phyloP scores from a whole-genome alignment of 192 early-diverging fungal genomes.

The Linnemannia elongata region DNA sequence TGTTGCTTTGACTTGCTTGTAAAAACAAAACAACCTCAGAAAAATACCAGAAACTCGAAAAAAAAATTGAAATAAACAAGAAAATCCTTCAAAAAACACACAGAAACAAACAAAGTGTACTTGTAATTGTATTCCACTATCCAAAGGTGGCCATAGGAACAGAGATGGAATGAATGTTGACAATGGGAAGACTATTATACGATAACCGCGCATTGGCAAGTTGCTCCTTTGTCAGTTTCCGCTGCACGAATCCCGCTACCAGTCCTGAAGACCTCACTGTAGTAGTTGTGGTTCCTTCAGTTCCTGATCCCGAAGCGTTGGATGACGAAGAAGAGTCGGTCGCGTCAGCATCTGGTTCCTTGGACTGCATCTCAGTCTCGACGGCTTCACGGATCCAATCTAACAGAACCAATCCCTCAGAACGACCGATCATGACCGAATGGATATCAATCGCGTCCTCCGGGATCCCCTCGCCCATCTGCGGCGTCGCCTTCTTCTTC shows the following conservation, averaged over 20 bases:
- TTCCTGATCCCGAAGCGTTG: neutral
- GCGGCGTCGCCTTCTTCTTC: too few relatives aligned
- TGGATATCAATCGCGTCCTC: slow-evolving; percentile 53
- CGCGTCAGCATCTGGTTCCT: neutral
- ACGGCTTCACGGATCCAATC: slow-evolving; percentile 34
- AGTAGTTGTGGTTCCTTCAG: too few relatives aligned
- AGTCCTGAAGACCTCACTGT: neutral
- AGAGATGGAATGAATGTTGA: slow-evolving; percentile 34
- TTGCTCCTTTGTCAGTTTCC: slow-evolving; percentile 32
- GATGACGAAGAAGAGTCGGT: neutral
- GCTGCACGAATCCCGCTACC: slow-evolving; percentile 29
- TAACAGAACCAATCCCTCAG: slow-evolving; percentile 24
- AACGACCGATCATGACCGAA: slow-evolving; percentile 36
- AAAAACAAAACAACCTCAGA: neutral
- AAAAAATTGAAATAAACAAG: neutral
- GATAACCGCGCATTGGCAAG: slow-evolving; percentile 32
- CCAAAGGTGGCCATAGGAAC: slow-evolving; percentile 20
- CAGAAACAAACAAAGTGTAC: neutral
- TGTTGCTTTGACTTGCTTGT: too few relatives aligned
- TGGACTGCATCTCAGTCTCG: neutral
- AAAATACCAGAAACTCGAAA: neutral
- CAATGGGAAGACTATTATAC: slow-evolving; percentile 44
- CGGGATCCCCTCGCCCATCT: slow-evolving; percentile 25
- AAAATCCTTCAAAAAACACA: too few relatives aligned
- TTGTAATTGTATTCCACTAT: neutral